Evolutionary conservation across 192 early-diverging fungal species (phyloP), one percentile per base, ranked within the genome.

Genomic region (Coemansia sp.): DNA sequence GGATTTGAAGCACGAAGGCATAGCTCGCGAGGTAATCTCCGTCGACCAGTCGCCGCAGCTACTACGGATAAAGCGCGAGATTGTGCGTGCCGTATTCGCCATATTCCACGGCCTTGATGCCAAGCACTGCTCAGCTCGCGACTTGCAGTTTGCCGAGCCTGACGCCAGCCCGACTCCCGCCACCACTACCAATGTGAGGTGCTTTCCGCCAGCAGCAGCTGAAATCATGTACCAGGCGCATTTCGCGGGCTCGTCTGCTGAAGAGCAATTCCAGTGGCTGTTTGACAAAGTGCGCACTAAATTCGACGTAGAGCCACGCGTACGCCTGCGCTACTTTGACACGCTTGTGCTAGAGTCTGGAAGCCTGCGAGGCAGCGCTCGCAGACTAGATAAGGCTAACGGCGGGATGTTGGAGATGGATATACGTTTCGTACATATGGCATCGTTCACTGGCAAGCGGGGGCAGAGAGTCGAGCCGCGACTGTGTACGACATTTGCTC

Each of bases 241-340:
- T 34, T 77, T 69, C 34, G 17, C 38, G 14, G 70, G 76, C 42
- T 9, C 3, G 5, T 23, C 66, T 7, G 70, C 66, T 1, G 27
- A 44, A 11, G 66, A 66, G 63, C 76, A 77, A 58, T 77, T 77
- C 29, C n/a, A n/a, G 8, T 72, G 70, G 76, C 55, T 69, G 41
- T 63, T 69, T 17, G 37, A 17, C 32, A 19, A 62, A 3, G 17
- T 36, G 4, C 6, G 27, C n/a, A 64, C 61, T 41, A 64, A 67
- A 46, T 68, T 72, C 21, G 58, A 69, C 15, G 46, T 69, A n/a
- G 75, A 77, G 25, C 23, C 45, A 50, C 59, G 2, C 17, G 46
- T 72, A 7, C 66, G 70, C 19, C 38, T 58, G 58, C 69, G 69
- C 23, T 72, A 66, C 55, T 77, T 72, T 63, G 76, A 77, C 19